These are phyloP conservation scores for Pseudogymnoascus sp. DNA, from an alignment of 2,329 filamentous ascomycete genomes.

Conservation along the genomic window DNA sequence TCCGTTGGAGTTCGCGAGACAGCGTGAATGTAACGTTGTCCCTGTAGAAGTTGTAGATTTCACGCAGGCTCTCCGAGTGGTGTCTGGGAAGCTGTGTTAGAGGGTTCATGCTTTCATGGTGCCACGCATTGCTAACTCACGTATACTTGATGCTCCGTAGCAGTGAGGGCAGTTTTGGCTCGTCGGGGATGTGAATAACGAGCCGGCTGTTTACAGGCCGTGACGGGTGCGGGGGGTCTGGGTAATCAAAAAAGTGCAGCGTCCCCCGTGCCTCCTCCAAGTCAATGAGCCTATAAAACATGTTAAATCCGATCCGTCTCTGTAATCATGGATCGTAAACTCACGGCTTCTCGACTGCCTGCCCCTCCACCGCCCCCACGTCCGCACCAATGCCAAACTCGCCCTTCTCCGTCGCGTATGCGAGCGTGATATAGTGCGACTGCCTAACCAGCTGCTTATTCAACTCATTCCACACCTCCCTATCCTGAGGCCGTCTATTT, in stretches of 20 bases:
- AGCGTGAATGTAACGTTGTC: conserved; percentile 49
- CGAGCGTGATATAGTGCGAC: conserved; percentile 48
- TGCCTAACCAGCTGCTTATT: conserved; percentile 47
- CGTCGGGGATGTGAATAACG: conserved; percentile 23
- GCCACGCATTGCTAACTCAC: neutral
- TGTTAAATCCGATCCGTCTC: conserved; percentile 10
- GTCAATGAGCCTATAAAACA: conserved; percentile 19
- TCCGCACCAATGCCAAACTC: conserved; percentile 36
- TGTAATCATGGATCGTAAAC: neutral
- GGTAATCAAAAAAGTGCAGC: conserved; percentile 52
- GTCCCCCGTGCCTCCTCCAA: conserved; percentile 39
- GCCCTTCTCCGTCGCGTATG: conserved; percentile 44
- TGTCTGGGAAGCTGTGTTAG: conserved; percentile 31
- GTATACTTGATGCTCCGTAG: conserved; percentile 8
- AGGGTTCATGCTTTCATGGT: neutral
- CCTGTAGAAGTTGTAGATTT: conserved; percentile 44
- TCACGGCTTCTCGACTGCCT: neutral
- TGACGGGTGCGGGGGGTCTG: conserved; percentile 38
- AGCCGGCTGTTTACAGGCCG: conserved; percentile 24
- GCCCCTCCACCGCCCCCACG: conserved; percentile 16
- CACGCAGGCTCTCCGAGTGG: conserved; percentile 45
- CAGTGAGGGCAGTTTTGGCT: conserved; percentile 12
- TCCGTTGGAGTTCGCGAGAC: conserved; percentile 35
- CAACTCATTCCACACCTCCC: conserved; percentile 41
- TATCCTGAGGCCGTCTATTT: conserved; percentile 11